Conservation (phyloP, 2,329 filamentous ascomycete genomes). For the Pseudopyricularia javanii region DNA sequence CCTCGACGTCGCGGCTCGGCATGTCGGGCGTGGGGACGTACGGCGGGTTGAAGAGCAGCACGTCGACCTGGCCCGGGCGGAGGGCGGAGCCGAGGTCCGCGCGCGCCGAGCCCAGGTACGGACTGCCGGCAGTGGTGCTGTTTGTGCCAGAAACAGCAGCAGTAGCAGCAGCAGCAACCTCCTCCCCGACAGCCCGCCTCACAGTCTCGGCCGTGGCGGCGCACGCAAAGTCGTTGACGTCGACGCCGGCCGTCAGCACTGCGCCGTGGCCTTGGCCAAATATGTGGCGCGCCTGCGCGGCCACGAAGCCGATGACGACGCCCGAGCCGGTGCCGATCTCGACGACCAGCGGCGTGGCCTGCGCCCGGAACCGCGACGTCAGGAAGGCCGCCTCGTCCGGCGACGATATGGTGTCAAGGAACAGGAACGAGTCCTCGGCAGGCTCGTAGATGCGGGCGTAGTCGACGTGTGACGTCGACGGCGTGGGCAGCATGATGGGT, state of each 20-base stretch:
- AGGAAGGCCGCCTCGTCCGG: slow-evolving; percentile 58
- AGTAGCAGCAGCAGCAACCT: too few relatives aligned
- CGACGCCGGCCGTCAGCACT: slow-evolving; percentile 63
- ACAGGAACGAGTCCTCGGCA: slow-evolving; percentile 87
- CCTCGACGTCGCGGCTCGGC: slow-evolving; percentile 33
- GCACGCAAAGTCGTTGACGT: slow-evolving; percentile 80
- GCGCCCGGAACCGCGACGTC: slow-evolving; percentile 39
- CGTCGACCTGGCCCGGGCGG: slow-evolving; percentile 50
- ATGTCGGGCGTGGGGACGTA: slow-evolving; percentile 81
- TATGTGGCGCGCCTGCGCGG: slow-evolving; percentile 59
- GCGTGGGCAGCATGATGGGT: slow-evolving; percentile 71
- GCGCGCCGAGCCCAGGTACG: slow-evolving; percentile 54
- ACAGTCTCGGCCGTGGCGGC: slow-evolving; percentile 62
- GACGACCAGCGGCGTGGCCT: slow-evolving; percentile 51
- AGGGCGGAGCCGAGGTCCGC: slow-evolving; percentile 59
- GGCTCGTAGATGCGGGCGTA: slow-evolving; percentile 89
- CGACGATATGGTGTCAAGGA: slow-evolving; percentile 82
- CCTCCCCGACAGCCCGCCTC: slow-evolving; percentile 26
- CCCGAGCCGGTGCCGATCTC: slow-evolving; percentile 89
- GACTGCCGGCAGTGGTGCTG: slow-evolving; percentile 15
- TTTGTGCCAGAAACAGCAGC: neutral
- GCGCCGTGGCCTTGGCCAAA: slow-evolving; percentile 45
- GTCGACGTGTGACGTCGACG: slow-evolving; percentile 81
- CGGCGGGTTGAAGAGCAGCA: slow-evolving; percentile 92
- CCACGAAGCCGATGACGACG: slow-evolving; percentile 80